Conservation (phyloP, 768 basidiomycete genomes). For the Trametes maxima region DNA sequence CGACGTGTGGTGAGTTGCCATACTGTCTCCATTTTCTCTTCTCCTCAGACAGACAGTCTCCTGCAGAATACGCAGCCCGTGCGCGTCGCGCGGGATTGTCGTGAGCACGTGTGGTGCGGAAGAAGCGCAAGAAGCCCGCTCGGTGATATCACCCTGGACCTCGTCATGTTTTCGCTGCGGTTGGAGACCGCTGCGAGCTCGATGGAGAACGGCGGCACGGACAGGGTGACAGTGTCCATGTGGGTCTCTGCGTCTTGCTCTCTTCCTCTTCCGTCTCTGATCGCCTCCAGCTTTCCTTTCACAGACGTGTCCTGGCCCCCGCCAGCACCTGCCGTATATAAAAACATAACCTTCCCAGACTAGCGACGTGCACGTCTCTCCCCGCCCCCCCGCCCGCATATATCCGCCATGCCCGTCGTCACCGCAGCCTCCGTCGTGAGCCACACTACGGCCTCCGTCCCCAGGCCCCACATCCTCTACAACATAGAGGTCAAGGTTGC, state of each 20-base stretch:
- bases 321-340: constrained; percentile 6
- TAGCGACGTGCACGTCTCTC: not conserved
- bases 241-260: constrained; percentile 6
- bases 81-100: not conserved
- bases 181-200: not conserved
- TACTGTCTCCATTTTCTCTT: not conserved
- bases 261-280: constrained; percentile 10
- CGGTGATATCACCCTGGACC: constrained; percentile 5
- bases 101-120: constrained; percentile 2
- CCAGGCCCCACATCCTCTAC: constrained; percentile 52
- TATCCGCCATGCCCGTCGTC: constrained; percentile 8
- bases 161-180: not conserved
- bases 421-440: constrained; percentile 36
- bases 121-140: constrained; percentile 4
- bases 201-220: not conserved
- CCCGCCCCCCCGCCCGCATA: constrained; percentile 4
- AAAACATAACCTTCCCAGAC: not conserved
- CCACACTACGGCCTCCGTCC: constrained; percentile 50
- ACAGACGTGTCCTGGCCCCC: constrained; percentile 5
- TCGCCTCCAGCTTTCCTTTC: constrained; percentile 13
- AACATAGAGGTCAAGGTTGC: constrained; percentile 39
- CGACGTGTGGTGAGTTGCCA: not conserved
- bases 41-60: not conserved
- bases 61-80: not conserved
- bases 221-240: constrained; percentile 12